Evolutionary conservation across 2,329 filamentous ascomycete genomes (phyloP), one percentile per base, ranked within the genome.

Genomic region (Lanzia echinophila): DNA sequence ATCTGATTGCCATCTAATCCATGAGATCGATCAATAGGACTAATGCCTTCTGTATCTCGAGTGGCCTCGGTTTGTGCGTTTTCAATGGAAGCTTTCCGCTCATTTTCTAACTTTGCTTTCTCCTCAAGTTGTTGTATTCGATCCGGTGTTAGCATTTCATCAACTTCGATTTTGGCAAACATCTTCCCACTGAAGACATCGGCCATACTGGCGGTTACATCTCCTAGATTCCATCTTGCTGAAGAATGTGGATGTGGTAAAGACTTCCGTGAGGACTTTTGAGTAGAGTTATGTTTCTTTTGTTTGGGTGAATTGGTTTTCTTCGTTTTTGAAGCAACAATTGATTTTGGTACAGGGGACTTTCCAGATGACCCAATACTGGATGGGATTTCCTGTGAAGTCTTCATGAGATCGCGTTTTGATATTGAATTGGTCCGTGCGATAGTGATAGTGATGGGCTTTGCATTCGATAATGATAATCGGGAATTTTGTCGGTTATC

Each of bases 71-170:
- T 62, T 3, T 50, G 34, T 12, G 33, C 5, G n/a, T 56, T 61
- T 17, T 63, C 62, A 10, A 57, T 19, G 12, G 58, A 62, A 22
- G 43, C 50, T 50, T 58, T 59, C 3, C 53, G 54, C 24, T 60
- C 63, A 22, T 53, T 56, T 13, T 62, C 51, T 41, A 55, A 48
- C 33, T 53, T 54, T 57, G 44, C 49, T 17, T 56, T 54, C 46
- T 60, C 56, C 58, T 61, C 50, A 15, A 69, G 54, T 20, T 69
- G 67, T 59, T 79, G 73, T 22, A 82, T 68, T 36, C 75, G 74
- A 33, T 73, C 72, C 17, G 79, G 75, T 11, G 79, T 78, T 12
- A 83, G 67, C 71, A 82, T 80, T 67, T 84, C 81, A 49, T 82
- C 78, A 0, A 74, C 79, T 57, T 84, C 79, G 6, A 54, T 19